These are phyloP conservation scores for Oryza australiensis DNA, from an alignment of 176 grass and related monocot genomes.

Conservation along the genomic window DNA sequence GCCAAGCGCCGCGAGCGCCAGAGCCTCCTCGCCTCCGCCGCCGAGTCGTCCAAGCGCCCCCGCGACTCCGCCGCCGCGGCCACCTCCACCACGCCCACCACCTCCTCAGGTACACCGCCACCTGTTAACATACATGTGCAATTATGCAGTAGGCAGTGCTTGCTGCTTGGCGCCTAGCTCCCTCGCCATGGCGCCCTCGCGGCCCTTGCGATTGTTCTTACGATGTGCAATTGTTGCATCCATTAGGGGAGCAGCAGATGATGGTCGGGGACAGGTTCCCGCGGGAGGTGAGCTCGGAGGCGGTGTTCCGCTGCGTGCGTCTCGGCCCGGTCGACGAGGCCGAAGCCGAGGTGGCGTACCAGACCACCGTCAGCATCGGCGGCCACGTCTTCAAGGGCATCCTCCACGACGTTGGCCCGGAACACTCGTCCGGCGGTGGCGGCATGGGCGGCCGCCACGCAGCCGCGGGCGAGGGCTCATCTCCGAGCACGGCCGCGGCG, in stretches of 20 bases:
- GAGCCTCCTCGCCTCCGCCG: conserved; percentile 38
- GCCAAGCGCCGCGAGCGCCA: conserved; percentile 82
- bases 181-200: too few relatives aligned
- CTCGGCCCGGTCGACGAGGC: conserved; percentile 78
- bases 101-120: conserved; percentile 43
- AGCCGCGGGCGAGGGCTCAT: conserved; percentile 42
- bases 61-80: conserved; percentile 43
- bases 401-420: conserved; percentile 81
- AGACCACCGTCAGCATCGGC: conserved; percentile 77
- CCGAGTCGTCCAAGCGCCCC: conserved; percentile 54
- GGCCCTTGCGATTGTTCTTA: background rate
- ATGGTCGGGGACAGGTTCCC: conserved; percentile 52
- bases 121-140: too few relatives aligned
- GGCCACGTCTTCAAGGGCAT: conserved; percentile 97
- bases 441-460: conserved; percentile 4
- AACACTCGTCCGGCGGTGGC: conserved; percentile 18
- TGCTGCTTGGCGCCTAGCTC: background rate
- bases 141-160: background rate
- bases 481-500: conserved; percentile 50
- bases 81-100: conserved; percentile 29
- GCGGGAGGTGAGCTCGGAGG: conserved; percentile 81
- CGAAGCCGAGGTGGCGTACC: conserved; percentile 84
- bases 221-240: background rate
- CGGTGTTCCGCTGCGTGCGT: conserved; percentile 78
- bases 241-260: conserved; percentile 37